Conservation (phyloP, 495 filamentous ascomycete species). For the Penicillium antarcticum region DNA sequence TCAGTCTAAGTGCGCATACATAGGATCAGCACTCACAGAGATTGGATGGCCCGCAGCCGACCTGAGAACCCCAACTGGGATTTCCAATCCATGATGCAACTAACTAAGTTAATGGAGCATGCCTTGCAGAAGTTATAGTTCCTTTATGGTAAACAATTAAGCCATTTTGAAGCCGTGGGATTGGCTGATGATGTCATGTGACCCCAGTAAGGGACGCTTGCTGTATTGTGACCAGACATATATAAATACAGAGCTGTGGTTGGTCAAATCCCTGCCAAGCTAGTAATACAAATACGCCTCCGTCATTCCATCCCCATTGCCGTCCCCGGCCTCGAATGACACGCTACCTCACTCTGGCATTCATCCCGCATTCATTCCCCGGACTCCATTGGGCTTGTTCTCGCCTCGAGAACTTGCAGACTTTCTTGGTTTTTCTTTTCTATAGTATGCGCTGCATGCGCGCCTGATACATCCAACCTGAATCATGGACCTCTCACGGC, state of each 20-base stretch:
- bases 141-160: not conserved
- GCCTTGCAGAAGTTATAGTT: not conserved
- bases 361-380: conserved; percentile 22
- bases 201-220: conserved; percentile 1
- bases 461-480: conserved; percentile 27
- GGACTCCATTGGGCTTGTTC: conserved; percentile 8
- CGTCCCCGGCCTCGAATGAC: conserved; percentile 21
- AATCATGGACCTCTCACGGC: conserved; percentile 75
- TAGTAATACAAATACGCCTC: conserved; percentile 3
- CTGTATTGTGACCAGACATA: not conserved
- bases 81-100: conserved; percentile 38
- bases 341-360: conserved; percentile 12
- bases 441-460: conserved; percentile 41
- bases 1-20: conserved; percentile 8
- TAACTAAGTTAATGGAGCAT: not conserved
- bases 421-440: conserved; percentile 7
- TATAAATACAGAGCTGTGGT: not conserved
- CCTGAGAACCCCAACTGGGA: conserved; percentile 48
- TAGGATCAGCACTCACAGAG: conserved; percentile 32
- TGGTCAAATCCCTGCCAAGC: not conserved
- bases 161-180: not conserved
- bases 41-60: conserved; percentile 46
- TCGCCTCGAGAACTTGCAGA: not conserved
- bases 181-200: conserved; percentile 21
- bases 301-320: conserved; percentile 29